These are phyloP conservation scores for Diplodia seriata DNA, from an alignment of 2,329 filamentous ascomycete genomes.

Conservation along the genomic window DNA sequence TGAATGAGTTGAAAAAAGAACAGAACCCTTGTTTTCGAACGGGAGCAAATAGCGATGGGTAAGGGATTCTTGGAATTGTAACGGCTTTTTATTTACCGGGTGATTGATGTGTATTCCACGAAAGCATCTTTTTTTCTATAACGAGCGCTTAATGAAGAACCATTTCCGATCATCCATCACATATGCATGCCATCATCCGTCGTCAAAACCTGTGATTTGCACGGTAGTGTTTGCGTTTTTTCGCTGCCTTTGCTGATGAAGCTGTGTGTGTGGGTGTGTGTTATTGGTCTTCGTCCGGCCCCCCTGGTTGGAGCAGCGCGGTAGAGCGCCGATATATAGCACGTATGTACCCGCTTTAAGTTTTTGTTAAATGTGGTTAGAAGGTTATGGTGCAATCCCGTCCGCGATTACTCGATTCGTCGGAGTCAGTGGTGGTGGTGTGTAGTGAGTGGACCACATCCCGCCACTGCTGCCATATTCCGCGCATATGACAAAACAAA, in stretches of 20 bases:
- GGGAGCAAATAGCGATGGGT: not conserved
- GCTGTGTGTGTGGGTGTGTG: not conserved
- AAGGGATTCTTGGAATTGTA: not conserved
- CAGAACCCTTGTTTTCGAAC: not conserved
- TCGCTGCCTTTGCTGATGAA: not conserved
- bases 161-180: not conserved
- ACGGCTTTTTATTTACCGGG: no score
- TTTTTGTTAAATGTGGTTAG: no score
- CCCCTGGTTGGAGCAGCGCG: not conserved
- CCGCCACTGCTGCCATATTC: not conserved
- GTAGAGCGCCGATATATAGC: no score
- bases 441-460: not conserved
- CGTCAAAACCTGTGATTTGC: not conserved
- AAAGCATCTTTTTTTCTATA: not conserved
- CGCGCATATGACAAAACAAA: constrained; percentile 20
- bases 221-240: no score
- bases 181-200: not conserved
- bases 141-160: constrained; percentile 29
- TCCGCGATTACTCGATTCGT: not conserved
- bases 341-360: no score
- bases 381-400: not conserved
- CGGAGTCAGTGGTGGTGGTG: no score
- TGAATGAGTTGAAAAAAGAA: constrained; percentile 8
- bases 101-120: constrained; percentile 26
- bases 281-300: no score